Evolutionary conservation across 169 alveolate genomes (phyloP).

Genomic region (Blepharisma undulans): DNA sequence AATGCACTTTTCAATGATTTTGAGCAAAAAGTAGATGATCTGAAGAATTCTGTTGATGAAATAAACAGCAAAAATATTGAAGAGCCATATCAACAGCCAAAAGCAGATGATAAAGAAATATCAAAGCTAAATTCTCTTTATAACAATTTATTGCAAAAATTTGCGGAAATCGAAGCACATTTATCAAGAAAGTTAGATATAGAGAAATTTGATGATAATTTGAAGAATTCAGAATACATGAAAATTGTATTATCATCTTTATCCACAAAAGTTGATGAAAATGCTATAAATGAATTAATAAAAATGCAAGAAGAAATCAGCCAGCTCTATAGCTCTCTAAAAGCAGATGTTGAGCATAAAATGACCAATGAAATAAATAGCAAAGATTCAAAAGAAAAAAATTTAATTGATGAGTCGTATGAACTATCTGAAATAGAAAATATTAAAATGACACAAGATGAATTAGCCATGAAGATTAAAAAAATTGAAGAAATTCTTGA

Average conservation of each 20-base stretch:
- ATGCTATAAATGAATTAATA: not conserved
- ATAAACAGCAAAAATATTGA: not conserved
- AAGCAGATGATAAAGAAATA: not conserved
- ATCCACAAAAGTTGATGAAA: not conserved
- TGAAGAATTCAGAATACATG: not conserved
- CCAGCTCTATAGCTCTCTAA: not conserved
- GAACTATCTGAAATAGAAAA: not conserved
- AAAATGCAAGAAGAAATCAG: not conserved
- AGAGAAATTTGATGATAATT: no score
- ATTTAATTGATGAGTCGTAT: not conserved
- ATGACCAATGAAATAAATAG: not conserved
- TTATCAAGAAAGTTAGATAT: not conserved
- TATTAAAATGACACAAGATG: not conserved
- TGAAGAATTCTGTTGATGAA: not conserved
- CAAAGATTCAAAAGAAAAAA: not conserved
- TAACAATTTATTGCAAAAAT: not conserved
- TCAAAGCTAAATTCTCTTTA: not conserved
- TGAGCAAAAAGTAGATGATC: not conserved
- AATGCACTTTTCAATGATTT: not conserved
- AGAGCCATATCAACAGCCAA: not conserved
- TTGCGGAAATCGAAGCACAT: not conserved
- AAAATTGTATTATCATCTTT: not conserved
- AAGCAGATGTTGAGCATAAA: not conserved
- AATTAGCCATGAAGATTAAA: constrained; percentile 47
- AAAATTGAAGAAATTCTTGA: constrained; percentile 64